Conservation (phyloP, 2,329 filamentous ascomycete genomes). For the Claviceps sp. region DNA sequence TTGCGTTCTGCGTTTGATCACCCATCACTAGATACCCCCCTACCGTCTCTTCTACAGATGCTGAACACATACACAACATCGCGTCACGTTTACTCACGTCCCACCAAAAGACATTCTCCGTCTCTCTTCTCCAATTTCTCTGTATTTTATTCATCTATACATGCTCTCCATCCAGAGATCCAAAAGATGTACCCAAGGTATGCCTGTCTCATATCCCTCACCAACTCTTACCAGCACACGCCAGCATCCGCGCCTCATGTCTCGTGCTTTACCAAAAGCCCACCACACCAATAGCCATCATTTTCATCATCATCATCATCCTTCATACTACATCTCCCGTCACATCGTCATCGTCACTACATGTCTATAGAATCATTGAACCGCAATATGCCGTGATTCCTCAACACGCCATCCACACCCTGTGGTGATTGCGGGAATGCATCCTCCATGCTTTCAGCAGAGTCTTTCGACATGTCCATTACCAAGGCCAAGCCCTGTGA, state of each 20-base stretch:
- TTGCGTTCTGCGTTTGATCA: too few species aligned
- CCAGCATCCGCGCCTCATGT: not conserved
- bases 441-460: slow-evolving; percentile 28
- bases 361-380: slow-evolving; percentile 88
- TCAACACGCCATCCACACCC: slow-evolving; percentile 78
- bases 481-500: slow-evolving; percentile 86
- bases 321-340: not conserved
- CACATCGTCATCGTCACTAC: slow-evolving; percentile 18
- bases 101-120: too few species aligned
- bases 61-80: too few species aligned
- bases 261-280: not conserved
- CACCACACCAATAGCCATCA: too few species aligned
- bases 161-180: not conserved
- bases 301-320: not conserved
- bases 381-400: slow-evolving; percentile 71
- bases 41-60: too few species aligned
- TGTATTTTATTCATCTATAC: not conserved
- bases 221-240: not conserved
- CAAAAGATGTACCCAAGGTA: not conserved
- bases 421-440: slow-evolving; percentile 53
- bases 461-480: slow-evolving; percentile 63
- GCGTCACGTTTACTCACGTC: too few species aligned
- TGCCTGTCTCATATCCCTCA: not conserved
- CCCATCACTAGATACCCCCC: too few species aligned
- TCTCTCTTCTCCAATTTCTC: too few species aligned